These are phyloP conservation scores for Trichoderma sp. DNA, from an alignment of 2,329 filamentous ascomycete species.

Conservation along the genomic window DNA sequence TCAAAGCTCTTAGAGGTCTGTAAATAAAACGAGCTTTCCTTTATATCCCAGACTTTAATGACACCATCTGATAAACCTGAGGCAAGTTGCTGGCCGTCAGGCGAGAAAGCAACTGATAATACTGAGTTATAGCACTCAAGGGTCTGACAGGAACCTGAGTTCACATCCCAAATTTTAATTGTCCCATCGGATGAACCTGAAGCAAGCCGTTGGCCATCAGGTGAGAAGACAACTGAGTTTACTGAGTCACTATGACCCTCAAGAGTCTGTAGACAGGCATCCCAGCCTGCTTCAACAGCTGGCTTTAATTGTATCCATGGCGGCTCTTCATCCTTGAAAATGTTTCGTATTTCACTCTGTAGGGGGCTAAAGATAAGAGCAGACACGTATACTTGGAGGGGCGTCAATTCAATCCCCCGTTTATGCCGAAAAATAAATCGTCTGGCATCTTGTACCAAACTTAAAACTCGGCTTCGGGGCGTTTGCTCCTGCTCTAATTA, in stretches of 20 bases:
- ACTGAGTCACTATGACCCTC: background rate
- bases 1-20: background rate
- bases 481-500: background rate
- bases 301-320: background rate
- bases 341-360: background rate
- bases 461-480: background rate
- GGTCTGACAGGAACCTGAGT: background rate
- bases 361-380: background rate
- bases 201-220: background rate
- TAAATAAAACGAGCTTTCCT: background rate
- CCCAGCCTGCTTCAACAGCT: background rate
- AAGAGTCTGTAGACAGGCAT: background rate
- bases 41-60: background rate
- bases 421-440: background rate
- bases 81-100: background rate
- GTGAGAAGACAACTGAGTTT: slow-evolving; percentile 3
- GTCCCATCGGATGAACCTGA: background rate
- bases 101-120: background rate
- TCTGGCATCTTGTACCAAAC: background rate
- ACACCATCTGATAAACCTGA: background rate
- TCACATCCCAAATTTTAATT: slow-evolving; percentile 5
- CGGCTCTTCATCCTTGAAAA: background rate
- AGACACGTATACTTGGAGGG: slow-evolving; percentile 12
- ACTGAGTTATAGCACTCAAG: slow-evolving; percentile 12
- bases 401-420: background rate